These are phyloP conservation scores for Yarrowia bubula DNA, from an alignment of 805 yeast genomes.

Conservation along the genomic window DNA sequence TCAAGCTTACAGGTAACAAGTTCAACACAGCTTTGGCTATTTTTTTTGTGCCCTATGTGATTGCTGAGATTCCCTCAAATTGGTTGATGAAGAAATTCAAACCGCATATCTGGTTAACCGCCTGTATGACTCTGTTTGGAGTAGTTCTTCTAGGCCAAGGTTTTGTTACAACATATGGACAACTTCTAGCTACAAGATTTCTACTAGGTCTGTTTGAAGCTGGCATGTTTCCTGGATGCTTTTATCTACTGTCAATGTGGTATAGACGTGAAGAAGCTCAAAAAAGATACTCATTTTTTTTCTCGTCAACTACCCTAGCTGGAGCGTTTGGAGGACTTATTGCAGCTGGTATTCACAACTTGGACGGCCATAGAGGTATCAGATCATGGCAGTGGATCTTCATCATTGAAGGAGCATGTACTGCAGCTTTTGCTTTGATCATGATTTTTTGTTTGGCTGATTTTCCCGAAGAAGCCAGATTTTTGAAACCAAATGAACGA, in stretches of 20 bases:
- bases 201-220: slow-evolving; percentile 67
- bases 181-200: slow-evolving; percentile 60
- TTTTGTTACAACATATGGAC: slow-evolving; percentile 56
- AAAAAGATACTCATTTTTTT: slow-evolving; percentile 65
- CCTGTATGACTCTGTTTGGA: slow-evolving; percentile 60
- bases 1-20: slow-evolving; percentile 55
- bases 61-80: slow-evolving; percentile 68
- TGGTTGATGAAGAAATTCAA: slow-evolving; percentile 54
- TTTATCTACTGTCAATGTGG: slow-evolving; percentile 65
- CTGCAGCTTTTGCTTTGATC: slow-evolving; percentile 38
- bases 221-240: slow-evolving; percentile 73
- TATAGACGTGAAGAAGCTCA: slow-evolving; percentile 65
- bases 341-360: slow-evolving; percentile 57
- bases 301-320: slow-evolving; percentile 66
- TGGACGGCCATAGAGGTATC: slow-evolving; percentile 46
- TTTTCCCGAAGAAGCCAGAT: slow-evolving; percentile 68
- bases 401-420: slow-evolving; percentile 50
- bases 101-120: slow-evolving; percentile 64
- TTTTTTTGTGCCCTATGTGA: slow-evolving; percentile 67
- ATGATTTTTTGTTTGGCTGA: slow-evolving; percentile 56
- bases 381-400: slow-evolving; percentile 57
- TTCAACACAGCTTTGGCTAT: slow-evolving; percentile 65
- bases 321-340: slow-evolving; percentile 76
- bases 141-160: slow-evolving; percentile 65
- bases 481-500: slow-evolving; percentile 52